Evolutionary conservation across 1,139 yeast genomes (phyloP).

Genomic region (Geotrichum klebahnii): DNA sequence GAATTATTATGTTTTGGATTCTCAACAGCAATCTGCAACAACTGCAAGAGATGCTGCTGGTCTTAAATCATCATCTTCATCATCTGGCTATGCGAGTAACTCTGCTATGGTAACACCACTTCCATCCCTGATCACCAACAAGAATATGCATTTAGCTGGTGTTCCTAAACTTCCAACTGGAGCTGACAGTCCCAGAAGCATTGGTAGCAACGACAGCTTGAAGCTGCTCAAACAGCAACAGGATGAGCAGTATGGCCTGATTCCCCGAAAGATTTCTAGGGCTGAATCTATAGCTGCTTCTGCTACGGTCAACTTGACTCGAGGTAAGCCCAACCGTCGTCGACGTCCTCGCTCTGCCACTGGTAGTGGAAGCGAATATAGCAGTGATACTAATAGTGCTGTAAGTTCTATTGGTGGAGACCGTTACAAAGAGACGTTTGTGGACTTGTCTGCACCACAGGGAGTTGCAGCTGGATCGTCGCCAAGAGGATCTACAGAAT

Average conservation of each 20-base stretch:
- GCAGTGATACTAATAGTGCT: neutral
- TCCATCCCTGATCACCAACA: constrained; percentile 1
- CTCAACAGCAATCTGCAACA: neutral
- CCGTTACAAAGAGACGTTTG: neutral
- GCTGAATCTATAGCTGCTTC: constrained; percentile 13
- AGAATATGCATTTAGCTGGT: neutral
- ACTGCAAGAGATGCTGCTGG: neutral
- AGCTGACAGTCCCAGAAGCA: neutral
- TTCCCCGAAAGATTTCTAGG: constrained; percentile 15
- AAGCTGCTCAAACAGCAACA: constrained; percentile 1
- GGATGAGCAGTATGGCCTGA: neutral
- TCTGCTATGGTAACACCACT: neutral
- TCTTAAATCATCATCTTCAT: neutral
- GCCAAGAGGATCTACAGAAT: neutral
- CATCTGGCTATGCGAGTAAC: neutral
- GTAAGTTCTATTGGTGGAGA: neutral
- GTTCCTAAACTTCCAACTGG: constrained; percentile 6
- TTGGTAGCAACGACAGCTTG: neutral
- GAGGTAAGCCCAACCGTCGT: constrained; percentile 18
- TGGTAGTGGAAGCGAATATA: neutral
- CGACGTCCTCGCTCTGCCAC: constrained; percentile 5
- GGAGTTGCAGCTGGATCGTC: neutral
- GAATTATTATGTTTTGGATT: constrained; percentile 8
- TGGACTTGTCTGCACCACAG: neutral
- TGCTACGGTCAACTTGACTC: constrained; percentile 12